Conservation (phyloP, 2,329 filamentous ascomycete genomes). For the Colletotrichum theobromicola region DNA sequence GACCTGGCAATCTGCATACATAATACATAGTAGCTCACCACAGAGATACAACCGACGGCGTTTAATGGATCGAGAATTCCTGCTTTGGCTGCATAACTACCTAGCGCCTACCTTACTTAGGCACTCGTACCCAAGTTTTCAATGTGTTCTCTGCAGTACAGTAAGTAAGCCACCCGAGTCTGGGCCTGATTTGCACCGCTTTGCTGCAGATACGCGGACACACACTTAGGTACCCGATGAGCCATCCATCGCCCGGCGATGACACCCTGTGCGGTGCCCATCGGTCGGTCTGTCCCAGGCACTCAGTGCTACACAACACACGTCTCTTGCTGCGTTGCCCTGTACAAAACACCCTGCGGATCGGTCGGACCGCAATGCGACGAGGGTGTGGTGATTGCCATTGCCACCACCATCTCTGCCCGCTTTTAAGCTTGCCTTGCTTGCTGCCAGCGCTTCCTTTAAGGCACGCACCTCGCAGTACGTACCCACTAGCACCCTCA, state of each 20-base stretch:
- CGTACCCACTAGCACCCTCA: background rate
- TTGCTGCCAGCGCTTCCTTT: background rate
- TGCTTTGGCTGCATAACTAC: background rate
- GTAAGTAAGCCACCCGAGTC: background rate
- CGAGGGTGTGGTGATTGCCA: background rate
- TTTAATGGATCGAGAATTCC: background rate
- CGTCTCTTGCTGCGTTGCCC: background rate
- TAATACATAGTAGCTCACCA: too few relatives aligned
- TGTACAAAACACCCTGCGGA: conserved; percentile 4
- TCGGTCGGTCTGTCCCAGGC: background rate
- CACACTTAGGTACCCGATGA: background rate
- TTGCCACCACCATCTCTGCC: background rate
- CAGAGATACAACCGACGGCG: background rate
- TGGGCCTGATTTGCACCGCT: background rate
- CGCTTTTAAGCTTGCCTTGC: conserved; percentile 5
- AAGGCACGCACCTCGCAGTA: background rate
- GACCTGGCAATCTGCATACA: background rate
- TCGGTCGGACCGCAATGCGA: background rate
- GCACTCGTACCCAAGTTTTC: background rate
- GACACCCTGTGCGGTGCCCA: background rate
- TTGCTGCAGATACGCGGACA: background rate
- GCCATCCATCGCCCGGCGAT: background rate
- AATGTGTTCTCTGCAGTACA: too few relatives aligned
- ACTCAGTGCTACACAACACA: background rate
- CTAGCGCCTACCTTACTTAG: background rate